A percentile compares a stretch with the other conserved stretches of the same genome.
Evolutionary conservation across 23 red algal genomes (phyloP).

Genomic region (Agarophyton chilense): DNA sequence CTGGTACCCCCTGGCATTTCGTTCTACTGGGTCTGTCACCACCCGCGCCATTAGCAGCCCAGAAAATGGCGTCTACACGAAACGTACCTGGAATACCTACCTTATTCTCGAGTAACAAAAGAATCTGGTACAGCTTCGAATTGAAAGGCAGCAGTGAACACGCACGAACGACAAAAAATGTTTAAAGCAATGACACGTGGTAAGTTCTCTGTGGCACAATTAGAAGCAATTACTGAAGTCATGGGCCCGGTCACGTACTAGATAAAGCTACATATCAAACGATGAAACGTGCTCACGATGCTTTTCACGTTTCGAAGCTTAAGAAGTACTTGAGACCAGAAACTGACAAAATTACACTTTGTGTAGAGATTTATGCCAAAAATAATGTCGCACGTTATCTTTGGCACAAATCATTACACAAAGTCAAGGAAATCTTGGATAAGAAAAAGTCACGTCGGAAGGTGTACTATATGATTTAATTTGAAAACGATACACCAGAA

Average conservation of each 20-base stretch:
- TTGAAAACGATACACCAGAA: not conserved
- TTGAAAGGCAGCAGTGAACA: not conserved
- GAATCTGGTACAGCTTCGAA: not conserved
- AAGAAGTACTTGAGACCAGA: constrained; percentile 1
- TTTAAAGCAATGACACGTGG: not conserved
- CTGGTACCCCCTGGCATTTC: too few relatives aligned
- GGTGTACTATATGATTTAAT: constrained; percentile 4
- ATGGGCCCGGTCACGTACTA: constrained; percentile 27
- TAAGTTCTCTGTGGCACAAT: not conserved
- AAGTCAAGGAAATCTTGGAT: constrained; percentile 2
- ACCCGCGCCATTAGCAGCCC: too few relatives aligned
- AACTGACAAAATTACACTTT: not conserved
- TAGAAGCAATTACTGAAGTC: not conserved
- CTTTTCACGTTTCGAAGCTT: constrained; percentile 39
- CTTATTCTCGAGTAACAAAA: not conserved
- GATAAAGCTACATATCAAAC: constrained; percentile 9
- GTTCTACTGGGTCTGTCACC: too few relatives aligned
- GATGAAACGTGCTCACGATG: constrained; percentile 35
- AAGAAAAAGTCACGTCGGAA: constrained; percentile 6
- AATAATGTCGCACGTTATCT: constrained; percentile 19
- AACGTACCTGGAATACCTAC: not conserved
- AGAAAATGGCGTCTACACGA: too few relatives aligned
- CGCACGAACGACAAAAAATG: not conserved
- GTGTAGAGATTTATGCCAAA: constrained; percentile 34
- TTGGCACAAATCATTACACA: too few relatives aligned